phyloP scores from a whole-genome alignment of 768 basidiomycete genomes.

The Gloeophyllum trabeum region DNA sequence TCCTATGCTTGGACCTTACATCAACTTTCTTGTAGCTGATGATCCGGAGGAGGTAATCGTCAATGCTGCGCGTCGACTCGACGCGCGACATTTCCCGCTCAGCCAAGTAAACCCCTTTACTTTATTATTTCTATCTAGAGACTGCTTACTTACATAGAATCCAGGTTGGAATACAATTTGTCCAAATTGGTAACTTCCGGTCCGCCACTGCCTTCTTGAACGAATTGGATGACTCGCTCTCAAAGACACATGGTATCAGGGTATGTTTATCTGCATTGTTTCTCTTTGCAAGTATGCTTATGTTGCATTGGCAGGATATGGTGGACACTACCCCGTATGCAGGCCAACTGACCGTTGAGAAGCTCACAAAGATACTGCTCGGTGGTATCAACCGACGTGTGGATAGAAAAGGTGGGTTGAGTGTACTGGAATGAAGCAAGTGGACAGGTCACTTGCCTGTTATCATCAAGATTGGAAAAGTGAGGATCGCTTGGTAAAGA shows the following conservation, averaged over 20 bases:
- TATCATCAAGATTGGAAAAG: too few species aligned
- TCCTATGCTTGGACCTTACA: not conserved
- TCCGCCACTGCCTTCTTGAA: constrained; percentile 31
- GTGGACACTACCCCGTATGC: constrained; percentile 58
- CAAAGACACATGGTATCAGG: constrained; percentile 27
- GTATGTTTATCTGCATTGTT: constrained; percentile 16
- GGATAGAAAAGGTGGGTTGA: constrained; percentile 20
- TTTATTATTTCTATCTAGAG: not conserved
- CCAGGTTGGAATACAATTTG: constrained; percentile 64
- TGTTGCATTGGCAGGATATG: constrained; percentile 35
- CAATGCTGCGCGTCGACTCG: constrained; percentile 35
- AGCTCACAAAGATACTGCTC: constrained; percentile 50
- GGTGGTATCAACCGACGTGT: constrained; percentile 55
- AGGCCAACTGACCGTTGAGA: constrained; percentile 29
- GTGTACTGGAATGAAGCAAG: not conserved
- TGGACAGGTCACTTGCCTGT: not conserved
- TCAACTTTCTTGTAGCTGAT: constrained; percentile 26
- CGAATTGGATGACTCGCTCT: constrained; percentile 48
- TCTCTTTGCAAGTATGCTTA: not conserved
- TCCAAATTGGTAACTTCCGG: constrained; percentile 50
- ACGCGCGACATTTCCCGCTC: constrained; percentile 36
- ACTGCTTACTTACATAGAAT: constrained; percentile 2
- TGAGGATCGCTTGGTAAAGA: too few species aligned
- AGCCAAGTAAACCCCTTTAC: constrained; percentile 29
- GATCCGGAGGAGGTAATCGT: constrained; percentile 39